Conservation (phyloP, 768 basidiomycete species). For the Lentinus brumalis region DNA sequence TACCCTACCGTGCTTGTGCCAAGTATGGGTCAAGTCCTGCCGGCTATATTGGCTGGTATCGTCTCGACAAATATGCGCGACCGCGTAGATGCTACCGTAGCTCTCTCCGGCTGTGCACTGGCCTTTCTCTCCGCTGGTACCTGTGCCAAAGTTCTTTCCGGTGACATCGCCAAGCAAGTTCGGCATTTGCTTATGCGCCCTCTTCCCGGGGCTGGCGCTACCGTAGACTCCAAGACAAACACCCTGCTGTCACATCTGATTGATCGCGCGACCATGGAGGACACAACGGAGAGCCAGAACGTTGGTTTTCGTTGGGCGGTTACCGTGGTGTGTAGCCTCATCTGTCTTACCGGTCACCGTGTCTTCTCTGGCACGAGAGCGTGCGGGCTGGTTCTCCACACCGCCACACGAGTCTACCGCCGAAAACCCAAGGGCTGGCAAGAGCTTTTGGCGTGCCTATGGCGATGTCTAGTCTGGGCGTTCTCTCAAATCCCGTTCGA, state of each 20-base stretch:
- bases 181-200: conserved; percentile 1
- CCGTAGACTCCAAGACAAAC: not conserved
- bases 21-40: not conserved
- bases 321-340: conserved; percentile 46
- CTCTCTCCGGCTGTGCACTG: conserved; percentile 9
- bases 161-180: not conserved
- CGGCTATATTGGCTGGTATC: not conserved
- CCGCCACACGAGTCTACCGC: conserved; percentile 34
- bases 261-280: not conserved
- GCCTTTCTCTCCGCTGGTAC: not conserved
- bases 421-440: conserved; percentile 40
- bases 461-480: conserved; percentile 60
- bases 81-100: conserved; percentile 3
- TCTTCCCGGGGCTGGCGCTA: not conserved
- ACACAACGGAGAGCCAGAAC: not conserved
- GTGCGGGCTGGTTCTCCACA: conserved; percentile 41
- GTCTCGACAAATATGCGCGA: not conserved
- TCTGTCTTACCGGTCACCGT: conserved; percentile 46
- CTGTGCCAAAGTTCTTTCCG: too few species aligned
- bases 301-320: conserved; percentile 45
- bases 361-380: conserved; percentile 44
- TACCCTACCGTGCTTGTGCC: conserved; percentile 14
- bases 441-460: conserved; percentile 46
- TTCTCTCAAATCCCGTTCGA: conserved; percentile 41
- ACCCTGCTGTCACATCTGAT: not conserved